Base-by-base conservation (phyloP, 139 green algal genomes). In the Desmodesmus armatus region DNA sequence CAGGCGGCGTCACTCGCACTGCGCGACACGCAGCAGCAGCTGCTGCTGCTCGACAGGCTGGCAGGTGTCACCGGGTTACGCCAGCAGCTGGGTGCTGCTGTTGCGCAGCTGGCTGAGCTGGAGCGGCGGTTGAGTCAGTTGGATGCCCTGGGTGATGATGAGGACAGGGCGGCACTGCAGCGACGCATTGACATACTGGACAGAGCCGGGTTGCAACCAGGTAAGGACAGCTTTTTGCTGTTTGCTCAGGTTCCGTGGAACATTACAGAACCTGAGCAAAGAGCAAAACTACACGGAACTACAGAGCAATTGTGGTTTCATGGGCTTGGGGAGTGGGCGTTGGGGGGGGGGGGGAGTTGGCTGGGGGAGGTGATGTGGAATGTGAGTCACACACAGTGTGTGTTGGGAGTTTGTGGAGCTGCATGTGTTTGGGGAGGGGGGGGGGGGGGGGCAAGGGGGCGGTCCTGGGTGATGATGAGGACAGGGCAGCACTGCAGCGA, bases 41-140 rank as follows among this genome's bases (percentile, higher is more conserved):
- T 96, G 39, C 84, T 82, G 0, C 72, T 97, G 75, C 89, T 98
- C 77, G 95, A 98, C 77, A 77, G 88, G 7, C 87, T 96, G 3
- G 94, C 94, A 0, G 79, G 79, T 85, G 62, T 13, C n/a, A n/a
- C n/a, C n/a, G n/a, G n/a, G 5, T 11, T 5, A 13, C 51, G 51
- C 51, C 51, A 27, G 51, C 51, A 62, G 13, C 51, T 13, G n/a
- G n/a, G n/a, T n/a, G 47, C 47, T 55, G 47, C 60, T 69, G 60
- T 17, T 69, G 60, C 60, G 5, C 17, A 17, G 11, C 60, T 69
- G 60, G 25, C 11, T 69, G 65, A 27, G 33, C 13, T 74, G 65
- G 60, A 11, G 60, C 13, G 11, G 11, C 27, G 60, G 11, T 47
- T 47, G 33, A 49, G 11, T 49, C n/a, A n/a, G n/a, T n/a, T n/a